Evolutionary conservation across 805 yeast species (phyloP), one percentile per base, ranked within the genome.

Genomic region (Candida glaebosa): DNA sequence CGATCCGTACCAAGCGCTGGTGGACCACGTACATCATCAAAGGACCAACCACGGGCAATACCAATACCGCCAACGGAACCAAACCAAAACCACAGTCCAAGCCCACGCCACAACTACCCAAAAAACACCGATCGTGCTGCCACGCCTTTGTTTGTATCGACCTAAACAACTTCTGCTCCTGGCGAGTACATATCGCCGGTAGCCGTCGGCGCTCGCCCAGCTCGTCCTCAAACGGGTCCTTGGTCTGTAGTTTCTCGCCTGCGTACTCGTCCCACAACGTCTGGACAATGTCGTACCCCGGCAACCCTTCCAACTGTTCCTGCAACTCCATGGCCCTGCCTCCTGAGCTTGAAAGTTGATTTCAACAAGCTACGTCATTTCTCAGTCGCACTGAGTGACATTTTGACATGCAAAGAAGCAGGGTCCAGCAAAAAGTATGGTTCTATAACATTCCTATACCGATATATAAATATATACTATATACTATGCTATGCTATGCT

Each of bases 21-120:
- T 90, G 96, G 30, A 88, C 73, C 2, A 76, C 81, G 60, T 84
- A 91, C 89, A 88, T 87, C 41, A 81, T 53, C 3, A 81, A 48
- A 1, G 97, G 96, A 0, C 98, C 98, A n/a, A 91, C 60, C 0
- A 78, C 84, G 0, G 98, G 98, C 7, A 91, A 41, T 6, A 65
- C 41, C 6, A 87, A 63, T 1, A 83, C 74, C 31, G 82, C 72
- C 10, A 89, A 39, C 1, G 96, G 93, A 1, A 84, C 91, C 54
- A 83, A 61, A 0, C 96, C 96, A 15, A 85, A 51, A 1, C 93
- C 91, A 49, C 87, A 74, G 61, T 81, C 89, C 49, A 77, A 71
- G 9, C 85, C 82, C 35, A 68, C 65, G 0, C 71, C 69, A 44
- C 81, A 82, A 47, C 90, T 82, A 0, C 96, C 96, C 58, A 85